Evolutionary conservation across 2,329 filamentous ascomycete genomes (phyloP).

Genomic region (Clarireedia paspali): DNA sequence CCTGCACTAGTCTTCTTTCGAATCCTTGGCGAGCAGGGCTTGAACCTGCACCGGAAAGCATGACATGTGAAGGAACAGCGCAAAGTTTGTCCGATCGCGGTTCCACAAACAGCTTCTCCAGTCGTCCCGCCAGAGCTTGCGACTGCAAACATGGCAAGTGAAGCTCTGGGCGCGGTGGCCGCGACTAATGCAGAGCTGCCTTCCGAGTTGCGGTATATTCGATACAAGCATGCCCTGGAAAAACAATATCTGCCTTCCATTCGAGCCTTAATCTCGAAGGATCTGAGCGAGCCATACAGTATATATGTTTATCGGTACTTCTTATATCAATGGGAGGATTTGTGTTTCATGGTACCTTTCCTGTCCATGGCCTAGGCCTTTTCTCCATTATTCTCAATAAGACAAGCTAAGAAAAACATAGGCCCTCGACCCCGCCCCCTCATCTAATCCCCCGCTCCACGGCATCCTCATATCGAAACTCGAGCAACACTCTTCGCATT

Average conservation of each 20-base stretch:
- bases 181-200: slow-evolving; percentile 26
- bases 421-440: slow-evolving; percentile 45
- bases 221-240: slow-evolving; percentile 55
- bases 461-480: slow-evolving; percentile 94
- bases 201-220: slow-evolving; percentile 48
- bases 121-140: not conserved
- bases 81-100: not conserved
- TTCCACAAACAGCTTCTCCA: not conserved
- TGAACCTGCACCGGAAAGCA: not conserved
- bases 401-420: slow-evolving; percentile 24
- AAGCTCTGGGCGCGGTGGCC: not conserved
- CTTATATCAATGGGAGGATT: slow-evolving; percentile 90
- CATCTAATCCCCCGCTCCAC: slow-evolving; percentile 54
- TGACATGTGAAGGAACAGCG: not conserved
- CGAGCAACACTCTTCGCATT: slow-evolving; percentile 80
- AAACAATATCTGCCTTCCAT: slow-evolving; percentile 72
- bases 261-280: slow-evolving; percentile 86
- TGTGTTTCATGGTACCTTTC: slow-evolving; percentile 79
- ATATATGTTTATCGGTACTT: slow-evolving; percentile 99
- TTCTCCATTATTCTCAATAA: not conserved
- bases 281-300: slow-evolving; percentile 95
- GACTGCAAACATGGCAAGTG: slow-evolving; percentile 9
- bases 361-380: not conserved
- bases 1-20: not conserved
- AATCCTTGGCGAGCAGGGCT: not conserved